Evolutionary conservation across 257 asterid species (phyloP).

Genomic region (Fraxinus pennsylvanica): DNA sequence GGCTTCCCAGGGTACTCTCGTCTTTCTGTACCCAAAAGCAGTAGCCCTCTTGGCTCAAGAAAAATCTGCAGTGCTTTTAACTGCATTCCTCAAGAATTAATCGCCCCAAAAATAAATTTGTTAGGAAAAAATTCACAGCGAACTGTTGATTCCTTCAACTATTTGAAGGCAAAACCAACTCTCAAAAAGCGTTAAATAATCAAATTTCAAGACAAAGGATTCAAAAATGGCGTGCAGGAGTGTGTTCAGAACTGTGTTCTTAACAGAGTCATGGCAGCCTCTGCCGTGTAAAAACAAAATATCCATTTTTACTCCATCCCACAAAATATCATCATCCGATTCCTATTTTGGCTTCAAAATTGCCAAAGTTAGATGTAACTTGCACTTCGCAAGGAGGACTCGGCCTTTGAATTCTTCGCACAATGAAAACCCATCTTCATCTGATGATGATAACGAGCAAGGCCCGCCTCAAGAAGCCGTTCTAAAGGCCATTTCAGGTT

Average conservation of each 20-base stretch:
- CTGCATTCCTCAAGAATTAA: constrained; percentile 7
- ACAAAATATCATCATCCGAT: constrained; percentile 20
- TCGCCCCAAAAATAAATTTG: not conserved
- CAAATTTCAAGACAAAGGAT: constrained; percentile 4
- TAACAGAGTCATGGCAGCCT: constrained; percentile 61
- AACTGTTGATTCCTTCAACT: not conserved
- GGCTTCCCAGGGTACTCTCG: too few species aligned
- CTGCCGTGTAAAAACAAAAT: constrained; percentile 27
- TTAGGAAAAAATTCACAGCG: not conserved
- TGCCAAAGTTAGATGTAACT: constrained; percentile 28
- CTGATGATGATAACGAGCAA: constrained; percentile 59
- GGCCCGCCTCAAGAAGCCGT: constrained; percentile 96
- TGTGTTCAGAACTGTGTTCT: constrained; percentile 50
- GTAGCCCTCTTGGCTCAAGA: too few species aligned
- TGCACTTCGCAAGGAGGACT: constrained; percentile 20
- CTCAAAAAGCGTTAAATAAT: not conserved
- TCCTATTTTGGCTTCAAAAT: constrained; percentile 44
- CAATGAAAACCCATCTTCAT: constrained; percentile 42
- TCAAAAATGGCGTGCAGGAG: constrained; percentile 66
- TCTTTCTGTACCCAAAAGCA: too few species aligned
- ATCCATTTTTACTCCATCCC: constrained; percentile 34
- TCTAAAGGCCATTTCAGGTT: constrained; percentile 91
- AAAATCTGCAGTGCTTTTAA: constrained; percentile 6
- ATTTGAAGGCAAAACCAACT: not conserved
- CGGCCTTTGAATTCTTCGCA: constrained; percentile 47